phyloP scores from a whole-genome alignment of 2,329 filamentous ascomycete species.

The Leptographium procerum region DNA sequence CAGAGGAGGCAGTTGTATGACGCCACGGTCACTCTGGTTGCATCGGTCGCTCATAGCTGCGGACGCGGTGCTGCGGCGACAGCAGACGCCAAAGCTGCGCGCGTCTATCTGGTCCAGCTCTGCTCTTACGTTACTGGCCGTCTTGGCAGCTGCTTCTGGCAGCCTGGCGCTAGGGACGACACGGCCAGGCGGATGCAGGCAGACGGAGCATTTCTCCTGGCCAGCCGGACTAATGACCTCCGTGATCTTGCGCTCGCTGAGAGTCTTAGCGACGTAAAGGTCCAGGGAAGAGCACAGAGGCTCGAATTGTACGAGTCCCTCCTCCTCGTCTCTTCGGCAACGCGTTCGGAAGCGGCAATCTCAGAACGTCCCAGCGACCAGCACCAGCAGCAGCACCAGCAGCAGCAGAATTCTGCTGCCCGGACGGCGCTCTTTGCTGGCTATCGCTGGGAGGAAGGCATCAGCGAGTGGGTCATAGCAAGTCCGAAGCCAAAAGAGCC shows the following conservation, averaged over 20 bases:
- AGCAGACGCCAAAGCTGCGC: slow-evolving; percentile 15
- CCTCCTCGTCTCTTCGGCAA: not conserved
- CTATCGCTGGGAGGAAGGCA: slow-evolving; percentile 25
- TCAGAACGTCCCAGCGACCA: no score
- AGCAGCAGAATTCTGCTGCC: not conserved
- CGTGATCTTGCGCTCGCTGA: slow-evolving; percentile 44
- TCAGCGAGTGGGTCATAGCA: slow-evolving; percentile 24
- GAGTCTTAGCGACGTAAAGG: slow-evolving; percentile 18
- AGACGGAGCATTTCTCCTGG: slow-evolving; percentile 39
- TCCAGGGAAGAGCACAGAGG: not conserved
- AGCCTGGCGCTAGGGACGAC: slow-evolving; percentile 13
- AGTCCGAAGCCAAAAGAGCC: slow-evolving; percentile 5
- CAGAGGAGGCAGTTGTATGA: slow-evolving; percentile 18
- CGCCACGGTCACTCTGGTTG: slow-evolving; percentile 26
- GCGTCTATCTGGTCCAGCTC: slow-evolving; percentile 28
- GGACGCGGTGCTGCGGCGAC: slow-evolving; percentile 23
- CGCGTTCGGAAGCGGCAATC: not conserved
- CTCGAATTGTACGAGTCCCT: not conserved
- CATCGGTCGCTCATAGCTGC: slow-evolving; percentile 35
- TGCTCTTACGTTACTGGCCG: slow-evolving; percentile 26
- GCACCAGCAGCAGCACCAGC: not conserved
- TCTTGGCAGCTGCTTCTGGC: slow-evolving; percentile 10
- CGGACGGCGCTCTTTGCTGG: slow-evolving; percentile 13
- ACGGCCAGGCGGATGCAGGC: slow-evolving; percentile 26
- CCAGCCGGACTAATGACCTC: slow-evolving; percentile 40